Evolutionary conservation across 352 stramenopile species (phyloP).

Genomic region (Nothophytophthora sp.): DNA sequence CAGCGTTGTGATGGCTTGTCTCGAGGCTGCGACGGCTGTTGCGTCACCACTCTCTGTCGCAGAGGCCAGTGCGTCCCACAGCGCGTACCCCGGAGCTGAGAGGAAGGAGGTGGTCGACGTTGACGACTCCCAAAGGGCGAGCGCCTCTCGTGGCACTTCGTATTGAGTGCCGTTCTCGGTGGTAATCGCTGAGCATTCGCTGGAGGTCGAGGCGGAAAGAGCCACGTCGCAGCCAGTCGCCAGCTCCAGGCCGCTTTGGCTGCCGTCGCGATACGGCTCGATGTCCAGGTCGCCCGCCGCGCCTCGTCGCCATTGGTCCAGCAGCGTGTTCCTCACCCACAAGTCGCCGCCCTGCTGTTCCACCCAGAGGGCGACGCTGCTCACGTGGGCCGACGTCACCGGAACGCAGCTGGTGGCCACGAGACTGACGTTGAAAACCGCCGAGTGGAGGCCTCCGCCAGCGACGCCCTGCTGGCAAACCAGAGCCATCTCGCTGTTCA

Average conservation of each 20-base stretch:
- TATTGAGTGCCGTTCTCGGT: conserved; percentile 38
- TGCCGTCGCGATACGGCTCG: conserved; percentile 55
- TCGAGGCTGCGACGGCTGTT: conserved; percentile 6
- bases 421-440: conserved; percentile 51
- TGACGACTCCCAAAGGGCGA: conserved; percentile 44
- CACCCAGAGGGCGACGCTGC: conserved; percentile 42
- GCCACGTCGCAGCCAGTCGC: conserved; percentile 32
- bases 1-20: conserved; percentile 26
- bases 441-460: conserved; percentile 38
- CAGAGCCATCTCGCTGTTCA: conserved; percentile 42
- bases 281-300: conserved; percentile 41
- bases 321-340: conserved; percentile 47
- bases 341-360: conserved; percentile 4
- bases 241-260: conserved; percentile 56
- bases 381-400: conserved; percentile 34
- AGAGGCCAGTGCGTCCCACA: conserved; percentile 41
- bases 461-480: conserved; percentile 15
- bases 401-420: conserved; percentile 25
- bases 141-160: conserved; percentile 39
- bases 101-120: conserved; percentile 53
- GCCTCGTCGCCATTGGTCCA: conserved; percentile 73
- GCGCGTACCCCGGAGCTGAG: conserved; percentile 25
- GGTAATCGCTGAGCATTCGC: conserved; percentile 29
- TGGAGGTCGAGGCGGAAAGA: conserved; percentile 9
- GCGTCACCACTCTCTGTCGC: conserved; percentile 18